Evolutionary conservation across 106 monocot genomes (phyloP).

Genomic region (Allium sativum): DNA sequence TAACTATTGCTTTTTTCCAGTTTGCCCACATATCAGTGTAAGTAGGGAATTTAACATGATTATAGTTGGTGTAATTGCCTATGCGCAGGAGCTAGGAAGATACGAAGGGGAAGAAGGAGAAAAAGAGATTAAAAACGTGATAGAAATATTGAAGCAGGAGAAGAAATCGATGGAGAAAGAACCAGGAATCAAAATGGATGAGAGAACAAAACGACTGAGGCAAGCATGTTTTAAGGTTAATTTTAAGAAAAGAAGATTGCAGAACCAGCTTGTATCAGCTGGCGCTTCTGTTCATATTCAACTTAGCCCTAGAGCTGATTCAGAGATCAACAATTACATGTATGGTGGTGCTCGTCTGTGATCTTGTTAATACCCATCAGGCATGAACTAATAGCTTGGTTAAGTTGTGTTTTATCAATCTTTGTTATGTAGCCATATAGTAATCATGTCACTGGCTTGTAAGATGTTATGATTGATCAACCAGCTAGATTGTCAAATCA

Average conservation of each 20-base stretch:
- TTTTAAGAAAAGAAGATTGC: slow-evolving; percentile 51
- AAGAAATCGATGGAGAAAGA: slow-evolving; percentile 42
- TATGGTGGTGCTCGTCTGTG: too few relatives aligned
- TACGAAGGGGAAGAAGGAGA: slow-evolving; percentile 28
- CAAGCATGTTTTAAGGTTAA: slow-evolving; percentile 90
- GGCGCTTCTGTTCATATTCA: too few relatives aligned
- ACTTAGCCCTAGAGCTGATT: too few relatives aligned
- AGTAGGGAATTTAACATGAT: background rate
- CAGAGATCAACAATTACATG: too few relatives aligned
- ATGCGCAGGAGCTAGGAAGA: slow-evolving; percentile 32
- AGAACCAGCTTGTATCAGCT: too few relatives aligned
- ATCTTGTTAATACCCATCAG: too few relatives aligned
- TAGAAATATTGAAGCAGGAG: slow-evolving; percentile 56
- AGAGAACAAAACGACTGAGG: slow-evolving; percentile 69
- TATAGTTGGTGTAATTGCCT: background rate
- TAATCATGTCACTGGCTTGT: too few relatives aligned
- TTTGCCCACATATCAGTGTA: background rate
- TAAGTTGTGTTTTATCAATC: too few relatives aligned
- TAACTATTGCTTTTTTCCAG: background rate
- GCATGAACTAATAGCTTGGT: too few relatives aligned
- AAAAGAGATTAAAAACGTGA: slow-evolving; percentile 15
- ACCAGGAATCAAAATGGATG: slow-evolving; percentile 40
- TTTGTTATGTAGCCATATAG: too few relatives aligned
- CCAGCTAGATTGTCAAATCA: too few relatives aligned
- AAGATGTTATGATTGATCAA: too few relatives aligned